Evolutionary conservation across 148 eudicot species (phyloP), one percentile per base, ranked within the genome.

Genomic region (Polygonum maritimum): DNA sequence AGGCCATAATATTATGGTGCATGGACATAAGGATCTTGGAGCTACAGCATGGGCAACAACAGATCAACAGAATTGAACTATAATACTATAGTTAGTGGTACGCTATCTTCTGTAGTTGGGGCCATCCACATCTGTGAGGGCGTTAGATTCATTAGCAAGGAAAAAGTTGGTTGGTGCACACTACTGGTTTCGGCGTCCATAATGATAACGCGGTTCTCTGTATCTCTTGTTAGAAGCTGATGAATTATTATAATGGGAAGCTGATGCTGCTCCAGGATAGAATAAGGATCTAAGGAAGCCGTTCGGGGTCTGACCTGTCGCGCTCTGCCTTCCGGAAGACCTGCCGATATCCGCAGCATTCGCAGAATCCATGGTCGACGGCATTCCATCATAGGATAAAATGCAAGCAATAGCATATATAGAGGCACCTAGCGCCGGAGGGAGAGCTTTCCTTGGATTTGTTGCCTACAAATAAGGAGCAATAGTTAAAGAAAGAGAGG

Each of bases 321-420:
- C 44, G 58, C 78, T 78, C 63, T 63, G 79, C 79, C 31, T 81
- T 4, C 45, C 41, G 45, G 78, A 55, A 1, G 86, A 73, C 69
- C 81, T 83, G 41, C 79, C 82, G 5, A 88, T 83, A 35, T 74
- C 88, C 69, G 92, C 75, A 60, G 83, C 87, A 80, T 90, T 89
- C 47, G 86, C 83, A 21, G 88, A 65, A 71, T 84, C 89, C 19
- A 65, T 31, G 0, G 81, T 62, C 11, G 73, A 57, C 49, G 85
- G 57, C 71, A 84, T 79, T 83, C 90, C 98, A 69, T 92, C 94
- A 74, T 79, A 81, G 14, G 97, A 83, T 21, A 96, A 82, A 63
- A 87, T 80, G 74, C 87, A 80, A 49, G 90, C 90, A 12, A 88
- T 83, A 49, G 97, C 91, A 73, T 87, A 44, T 39, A 88, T 33